Conservation (phyloP, 129 eudicot species). For the Deinandra increscens region DNA sequence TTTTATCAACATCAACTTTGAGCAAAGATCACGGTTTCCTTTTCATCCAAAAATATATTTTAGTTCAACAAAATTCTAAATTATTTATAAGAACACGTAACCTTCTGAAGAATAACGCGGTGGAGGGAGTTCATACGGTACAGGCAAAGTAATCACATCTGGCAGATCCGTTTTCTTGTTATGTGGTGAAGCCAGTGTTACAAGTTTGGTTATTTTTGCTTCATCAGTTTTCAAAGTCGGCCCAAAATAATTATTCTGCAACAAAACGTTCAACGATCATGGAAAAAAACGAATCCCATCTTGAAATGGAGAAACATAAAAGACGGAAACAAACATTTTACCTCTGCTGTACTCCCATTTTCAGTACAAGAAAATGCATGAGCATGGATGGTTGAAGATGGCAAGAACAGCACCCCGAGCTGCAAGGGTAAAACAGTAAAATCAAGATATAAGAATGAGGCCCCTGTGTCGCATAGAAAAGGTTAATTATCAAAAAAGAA, state of each 20-base stretch:
- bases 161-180: conserved; percentile 29
- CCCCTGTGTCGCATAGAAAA: not conserved
- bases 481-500: not conserved
- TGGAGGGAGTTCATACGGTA: conserved; percentile 96
- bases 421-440: conserved; percentile 30
- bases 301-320: not conserved
- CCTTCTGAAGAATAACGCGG: conserved; percentile 74
- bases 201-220: conserved; percentile 59
- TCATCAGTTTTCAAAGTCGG: conserved; percentile 21
- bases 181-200: conserved; percentile 58
- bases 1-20: not conserved
- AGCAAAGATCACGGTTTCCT: not conserved
- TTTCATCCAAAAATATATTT: too few species aligned
- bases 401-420: conserved; percentile 96
- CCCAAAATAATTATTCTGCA: conserved; percentile 45
- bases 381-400: conserved; percentile 42
- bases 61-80: not conserved
- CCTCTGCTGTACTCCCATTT: conserved; percentile 41
- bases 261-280: not conserved
- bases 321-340: conserved; percentile 15
- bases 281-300: not conserved
- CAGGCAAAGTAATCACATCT: conserved; percentile 67
- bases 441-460: conserved; percentile 14
- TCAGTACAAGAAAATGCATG: conserved; percentile 76
- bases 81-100: conserved; percentile 4